A percentile compares a stretch with the other conserved stretches of the same genome.
phyloP scores from a whole-genome alignment of 169 alveolate genomes.

The Eimeria praecox region DNA sequence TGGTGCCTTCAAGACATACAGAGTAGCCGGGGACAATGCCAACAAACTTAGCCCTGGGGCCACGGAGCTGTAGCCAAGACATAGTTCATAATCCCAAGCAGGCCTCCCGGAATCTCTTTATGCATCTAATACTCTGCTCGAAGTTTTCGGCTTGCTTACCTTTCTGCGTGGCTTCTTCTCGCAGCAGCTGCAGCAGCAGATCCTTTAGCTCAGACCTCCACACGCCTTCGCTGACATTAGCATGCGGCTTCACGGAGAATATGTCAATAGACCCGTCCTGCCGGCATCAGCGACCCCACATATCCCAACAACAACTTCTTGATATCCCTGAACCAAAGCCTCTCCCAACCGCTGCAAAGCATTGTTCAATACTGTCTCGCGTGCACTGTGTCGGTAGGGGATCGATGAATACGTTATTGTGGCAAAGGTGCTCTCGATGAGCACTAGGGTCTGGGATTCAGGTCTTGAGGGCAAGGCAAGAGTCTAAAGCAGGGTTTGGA shows the following conservation, averaged over 20 bases:
- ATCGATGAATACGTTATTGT: background rate
- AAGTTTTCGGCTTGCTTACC: background rate
- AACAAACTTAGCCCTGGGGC: background rate
- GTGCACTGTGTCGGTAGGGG: background rate
- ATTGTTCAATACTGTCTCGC: background rate
- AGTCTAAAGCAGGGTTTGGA: background rate
- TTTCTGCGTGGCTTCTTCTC: constrained; percentile 33
- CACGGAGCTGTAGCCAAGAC: background rate
- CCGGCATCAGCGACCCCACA: background rate
- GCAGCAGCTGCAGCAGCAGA: constrained; percentile 14
- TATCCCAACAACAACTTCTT: background rate
- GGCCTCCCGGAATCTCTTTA: background rate
- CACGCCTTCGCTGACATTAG: background rate
- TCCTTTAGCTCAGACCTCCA: constrained; percentile 23
- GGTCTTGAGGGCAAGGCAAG: background rate
- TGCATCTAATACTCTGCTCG: background rate
- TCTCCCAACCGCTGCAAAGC: background rate
- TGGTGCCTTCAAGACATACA: background rate
- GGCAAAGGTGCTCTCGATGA: background rate
- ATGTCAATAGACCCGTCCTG: constrained; percentile 71
- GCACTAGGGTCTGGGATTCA: background rate
- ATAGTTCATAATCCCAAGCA: background rate
- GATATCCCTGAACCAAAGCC: background rate
- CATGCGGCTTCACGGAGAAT: constrained; percentile 46
- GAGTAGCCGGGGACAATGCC: background rate